Evolutionary conservation across 176 grass and related monocot genomes (phyloP), one percentile per base, ranked within the genome.

Genomic region (Hordeum vulgare): DNA sequence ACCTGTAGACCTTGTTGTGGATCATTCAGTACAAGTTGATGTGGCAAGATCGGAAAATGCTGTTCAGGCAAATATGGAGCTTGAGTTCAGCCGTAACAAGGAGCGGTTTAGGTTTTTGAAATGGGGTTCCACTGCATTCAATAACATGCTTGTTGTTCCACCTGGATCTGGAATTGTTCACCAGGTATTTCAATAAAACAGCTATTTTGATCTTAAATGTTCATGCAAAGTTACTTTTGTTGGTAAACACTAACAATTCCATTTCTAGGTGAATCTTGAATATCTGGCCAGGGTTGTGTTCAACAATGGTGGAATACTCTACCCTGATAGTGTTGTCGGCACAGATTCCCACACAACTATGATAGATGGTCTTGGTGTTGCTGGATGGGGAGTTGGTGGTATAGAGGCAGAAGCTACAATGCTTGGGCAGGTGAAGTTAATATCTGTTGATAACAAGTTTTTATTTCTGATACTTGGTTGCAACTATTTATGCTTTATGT

Each of bases 111-210:
- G 88, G 31, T 97, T 97, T 72, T 81, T 97, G 82, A 97, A 94
- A 88, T 97, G 95, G 95, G 95, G 95, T 42, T 97, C 95, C 5
- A 91, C 76, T 80, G 95, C 92, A 84, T 97, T 97, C 83, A 84
- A 69, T n/a, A 97, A 97, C 85, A 97, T 97, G 95, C 95, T 97
- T 91, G 92, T 97, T 85, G 92, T 97, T 71, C 95, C 95, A 88
- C 95, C 95, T 67, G 95, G 95, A 88, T 97, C 95, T 81, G 95
- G 95, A 75, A 97, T 97, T 88, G 95, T 97, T 25, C 95, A 97
- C 76, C 95, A 97, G 92, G 95, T 97, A 93, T 64, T 26, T 65
- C 67, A 24, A 75, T 82, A 31, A 53, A 77, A 17, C 20, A 3
- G 21, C 39, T 20, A 28, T 87, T 80, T 41, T 31, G 11, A 58